Evolutionary conservation across 208 protist species (phyloP).

Genomic region (Porcisia deanei): DNA sequence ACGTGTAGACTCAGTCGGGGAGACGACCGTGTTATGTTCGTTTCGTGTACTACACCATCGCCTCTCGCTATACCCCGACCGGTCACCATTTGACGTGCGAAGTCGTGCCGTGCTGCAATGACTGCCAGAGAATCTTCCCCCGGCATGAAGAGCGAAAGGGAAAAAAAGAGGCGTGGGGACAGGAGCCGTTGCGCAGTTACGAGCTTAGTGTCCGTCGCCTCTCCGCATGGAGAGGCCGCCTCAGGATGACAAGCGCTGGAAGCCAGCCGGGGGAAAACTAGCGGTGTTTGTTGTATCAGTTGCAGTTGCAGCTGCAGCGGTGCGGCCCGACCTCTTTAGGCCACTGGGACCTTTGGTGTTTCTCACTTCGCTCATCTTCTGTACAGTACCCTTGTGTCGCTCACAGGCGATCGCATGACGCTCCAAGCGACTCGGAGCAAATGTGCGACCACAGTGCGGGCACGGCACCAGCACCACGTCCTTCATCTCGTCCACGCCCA

Average conservation of each 20-base stretch:
- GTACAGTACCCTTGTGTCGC: slow-evolving; percentile 12
- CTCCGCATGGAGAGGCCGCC: not conserved
- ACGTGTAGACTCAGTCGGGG: not conserved
- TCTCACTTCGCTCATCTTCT: slow-evolving; percentile 8
- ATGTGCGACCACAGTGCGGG: slow-evolving; percentile 74
- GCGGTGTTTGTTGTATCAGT: not conserved
- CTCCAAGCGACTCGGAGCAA: slow-evolving; percentile 51
- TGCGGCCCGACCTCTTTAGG: slow-evolving; percentile 4
- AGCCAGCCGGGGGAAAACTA: not conserved
- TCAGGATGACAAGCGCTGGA: not conserved
- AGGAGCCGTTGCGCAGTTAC: slow-evolving; percentile 28
- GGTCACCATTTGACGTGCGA: not conserved
- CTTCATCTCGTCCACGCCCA: slow-evolving; percentile 14
- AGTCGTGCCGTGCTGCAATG: too few relatives aligned
- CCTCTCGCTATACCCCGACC: not conserved
- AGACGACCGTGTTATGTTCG: too few relatives aligned
- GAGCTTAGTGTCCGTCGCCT: slow-evolving; percentile 47
- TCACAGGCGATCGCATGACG: slow-evolving; percentile 61
- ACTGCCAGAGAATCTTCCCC: too few relatives aligned
- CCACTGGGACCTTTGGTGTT: slow-evolving; percentile 10
- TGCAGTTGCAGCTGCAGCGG: not conserved
- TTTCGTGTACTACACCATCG: not conserved
- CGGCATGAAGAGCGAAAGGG: too few relatives aligned
- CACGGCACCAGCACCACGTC: slow-evolving; percentile 60
- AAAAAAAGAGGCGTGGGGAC: too few relatives aligned